Percentiles rank a stretch among this genome's conserved stretches.
phyloP scores from a whole-genome alignment of 495 filamentous ascomycete genomes.

The Chlorociboria aeruginascens region DNA sequence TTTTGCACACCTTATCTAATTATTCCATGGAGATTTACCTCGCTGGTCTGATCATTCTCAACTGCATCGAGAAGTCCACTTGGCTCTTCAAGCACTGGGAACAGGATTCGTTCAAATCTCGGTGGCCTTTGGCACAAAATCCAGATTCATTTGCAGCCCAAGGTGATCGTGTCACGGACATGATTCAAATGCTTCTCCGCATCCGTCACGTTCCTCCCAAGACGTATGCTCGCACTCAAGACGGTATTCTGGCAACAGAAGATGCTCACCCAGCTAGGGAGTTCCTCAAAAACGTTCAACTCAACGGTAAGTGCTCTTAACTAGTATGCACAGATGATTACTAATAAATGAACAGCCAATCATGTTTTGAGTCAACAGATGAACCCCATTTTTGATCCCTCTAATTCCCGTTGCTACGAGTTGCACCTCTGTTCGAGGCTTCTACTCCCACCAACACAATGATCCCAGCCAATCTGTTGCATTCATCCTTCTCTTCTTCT shows the following conservation, averaged over 20 bases:
- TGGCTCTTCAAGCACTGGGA: conserved; percentile 72
- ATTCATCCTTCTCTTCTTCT: no score
- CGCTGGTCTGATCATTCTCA: conserved; percentile 59
- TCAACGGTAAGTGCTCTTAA: conserved; percentile 43
- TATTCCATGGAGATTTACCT: conserved; percentile 64
- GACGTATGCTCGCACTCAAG: conserved; percentile 33
- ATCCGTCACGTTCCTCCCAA: conserved; percentile 63
- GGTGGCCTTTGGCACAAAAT: conserved; percentile 62
- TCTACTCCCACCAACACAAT: neutral
- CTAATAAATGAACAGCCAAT: conserved; percentile 2
- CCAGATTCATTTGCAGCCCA: conserved; percentile 55
- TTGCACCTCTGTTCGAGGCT: conserved; percentile 39
- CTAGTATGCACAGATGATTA: conserved; percentile 20
- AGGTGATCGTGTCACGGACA: conserved; percentile 58
- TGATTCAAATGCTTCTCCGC: conserved; percentile 60
- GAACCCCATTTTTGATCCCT: conserved; percentile 39
- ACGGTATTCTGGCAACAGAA: conserved; percentile 42
- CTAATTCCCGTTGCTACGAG: conserved; percentile 55
- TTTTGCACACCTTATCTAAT: conserved; percentile 58
- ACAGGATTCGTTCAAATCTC: conserved; percentile 38
- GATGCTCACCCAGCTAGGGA: conserved; percentile 36
- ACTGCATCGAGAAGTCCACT: conserved; percentile 72
- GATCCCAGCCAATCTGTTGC: neutral
- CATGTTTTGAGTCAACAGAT: conserved; percentile 7
- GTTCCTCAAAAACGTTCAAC: conserved; percentile 51